Conservation (phyloP, 1,284 basidiomycete genomes). For the Cryptococcus sp. region DNA sequence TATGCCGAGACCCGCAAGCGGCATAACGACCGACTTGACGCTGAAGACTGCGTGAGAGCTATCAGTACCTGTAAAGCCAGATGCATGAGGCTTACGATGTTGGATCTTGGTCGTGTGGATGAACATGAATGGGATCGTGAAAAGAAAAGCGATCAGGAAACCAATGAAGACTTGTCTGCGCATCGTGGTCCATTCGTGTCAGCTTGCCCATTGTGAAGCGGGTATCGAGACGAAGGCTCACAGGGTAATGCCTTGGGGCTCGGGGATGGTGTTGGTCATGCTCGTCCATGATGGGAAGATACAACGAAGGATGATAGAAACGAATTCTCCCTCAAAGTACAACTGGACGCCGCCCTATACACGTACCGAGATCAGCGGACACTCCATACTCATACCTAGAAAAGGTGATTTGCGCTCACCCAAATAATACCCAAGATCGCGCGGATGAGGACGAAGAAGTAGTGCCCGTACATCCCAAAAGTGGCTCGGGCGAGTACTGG, state of each 20-base stretch:
- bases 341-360: conserved; percentile 29
- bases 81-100: conserved; percentile 4
- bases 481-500: conserved; percentile 16
- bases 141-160: conserved; percentile 20
- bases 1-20: conserved; percentile 10
- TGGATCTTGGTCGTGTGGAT: conserved; percentile 20
- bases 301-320: conserved; percentile 23
- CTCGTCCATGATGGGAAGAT: conserved; percentile 16
- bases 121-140: conserved; percentile 20
- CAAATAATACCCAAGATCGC: conserved; percentile 29
- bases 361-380: no score
- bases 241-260: conserved; percentile 15
- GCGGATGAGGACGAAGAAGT: conserved; percentile 18
- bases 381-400: no score
- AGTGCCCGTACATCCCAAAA: conserved; percentile 20
- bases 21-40: conserved; percentile 17
- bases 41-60: conserved; percentile 7
- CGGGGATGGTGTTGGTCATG: conserved; percentile 14
- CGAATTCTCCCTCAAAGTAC: conserved; percentile 34
- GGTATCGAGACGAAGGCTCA: not conserved
- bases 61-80: not conserved
- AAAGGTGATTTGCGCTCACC: conserved; percentile 12
- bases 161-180: conserved; percentile 16
- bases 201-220: not conserved
- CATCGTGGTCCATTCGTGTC: not conserved